Base-by-base conservation (phyloP, 2,329 filamentous ascomycete genomes). In the Didymella segeticola region DNA sequence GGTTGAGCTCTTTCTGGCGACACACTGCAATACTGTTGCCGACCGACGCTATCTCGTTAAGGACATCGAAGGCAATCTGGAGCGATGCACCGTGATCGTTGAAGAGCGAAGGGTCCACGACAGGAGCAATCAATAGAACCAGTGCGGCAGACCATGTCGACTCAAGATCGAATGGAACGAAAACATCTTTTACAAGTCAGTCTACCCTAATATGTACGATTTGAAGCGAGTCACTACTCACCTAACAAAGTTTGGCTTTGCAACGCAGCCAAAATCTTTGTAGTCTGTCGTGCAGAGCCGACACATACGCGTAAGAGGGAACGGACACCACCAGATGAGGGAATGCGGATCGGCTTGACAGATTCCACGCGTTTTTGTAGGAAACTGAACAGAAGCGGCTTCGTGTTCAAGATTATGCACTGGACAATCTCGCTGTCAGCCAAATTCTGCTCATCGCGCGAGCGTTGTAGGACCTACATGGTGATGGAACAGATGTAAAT, bases 71-170 rank as follows among this genome's bases (percentile, higher is more conserved):
- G 5, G 41, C 41, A n/a, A 15, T 43, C 17, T 25, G 26, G 8
- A 43, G 27, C 3, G 39, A 26, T 1, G 9, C 39, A 9, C 31
- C 39, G 11, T 43, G 14, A 12, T 30, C 19, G 14, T 31, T 43
- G 17, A 20, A 43, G 1, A 43, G 39, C 3, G 39, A 43, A 1
- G 39, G 39, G 17, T 43, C 39, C 3, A 43, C n/a, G 4, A 31
- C 27, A 2, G 39, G 39, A 1, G 39, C 39, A 8, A 43, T 43
- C 11, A 43, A 7, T 6, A 43, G 39, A 5, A 43, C 39, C 17
- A 43, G 31, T 10, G 39, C 39, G n/a, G 39, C 39, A 5, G 39
- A 43, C 39, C 39, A 43, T 9, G 39, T 43, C 15, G 39, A 43
- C 11, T 43, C 39, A 5, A 43, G 19, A 17, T 43, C 39, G 10